Evolutionary conservation across 1,284 basidiomycete genomes (phyloP), one percentile per base, ranked within the genome.

Genomic region (Coriolopsis trogii): DNA sequence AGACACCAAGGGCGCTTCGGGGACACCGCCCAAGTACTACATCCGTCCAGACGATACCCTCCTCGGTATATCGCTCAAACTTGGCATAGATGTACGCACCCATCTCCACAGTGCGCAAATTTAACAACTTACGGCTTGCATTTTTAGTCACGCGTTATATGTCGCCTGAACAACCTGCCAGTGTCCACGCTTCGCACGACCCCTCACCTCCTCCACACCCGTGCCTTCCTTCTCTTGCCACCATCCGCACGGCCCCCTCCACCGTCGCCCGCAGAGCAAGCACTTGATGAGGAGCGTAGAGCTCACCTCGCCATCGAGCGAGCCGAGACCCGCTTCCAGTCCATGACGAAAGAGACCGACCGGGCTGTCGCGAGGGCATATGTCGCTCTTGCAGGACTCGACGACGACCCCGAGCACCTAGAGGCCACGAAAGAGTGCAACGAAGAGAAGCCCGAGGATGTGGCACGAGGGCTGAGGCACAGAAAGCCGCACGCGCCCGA

Each of bases 171-270:
- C 62, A 78, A 76, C 41, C 75, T 91, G 6, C 84, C 87, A 0
- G 68, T 74, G 1, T 85, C 79, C 59, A 84, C 86, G 1, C 71
- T 91, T 15, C 80, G 72, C 43, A 89, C 84, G 0, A 89, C 82
- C 0, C 88, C 89, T 2, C 86, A 89, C 61, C 71, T 90, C 15
- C 71, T 91, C 4, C 88, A 90, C 67, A 90, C 88, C 0, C 80
- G 87, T 15, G 72, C 74, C 1, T 79, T 73, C 58, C 67, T 91
- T 49, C 63, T 73, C 20, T 77, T 82, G 46, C 86, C 78, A 4
- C 73, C 74, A 4, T 72, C 70, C 18, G 70, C 65, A 25, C 48
- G 46, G 13, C 41, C 52, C 1, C 51, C 61, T 8, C 51, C 53
- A 6, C 41, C 53, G 6, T 44, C 60, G 3, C 41, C 54, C 8